These are phyloP conservation scores for Cladosporium sp. DNA, from an alignment of 2,329 filamentous ascomycete species.

Conservation along the genomic window DNA sequence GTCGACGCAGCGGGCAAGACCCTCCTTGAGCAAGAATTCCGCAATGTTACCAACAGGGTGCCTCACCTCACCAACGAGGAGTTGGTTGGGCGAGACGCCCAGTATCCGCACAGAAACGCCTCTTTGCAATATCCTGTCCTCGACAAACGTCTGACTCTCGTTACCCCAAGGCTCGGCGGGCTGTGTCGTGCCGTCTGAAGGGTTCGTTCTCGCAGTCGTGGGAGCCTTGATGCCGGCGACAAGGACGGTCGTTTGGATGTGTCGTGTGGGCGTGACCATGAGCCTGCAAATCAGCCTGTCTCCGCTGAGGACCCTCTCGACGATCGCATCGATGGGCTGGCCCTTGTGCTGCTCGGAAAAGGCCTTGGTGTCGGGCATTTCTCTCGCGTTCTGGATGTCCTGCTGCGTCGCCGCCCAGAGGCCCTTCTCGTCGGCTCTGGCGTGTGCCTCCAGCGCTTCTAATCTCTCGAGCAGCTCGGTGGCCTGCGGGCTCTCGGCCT, in stretches of 20 bases:
- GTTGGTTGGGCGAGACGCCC: conserved; percentile 82
- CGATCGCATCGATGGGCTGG: conserved; percentile 70
- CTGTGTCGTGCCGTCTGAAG: conserved; percentile 73
- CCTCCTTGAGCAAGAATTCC: conserved; percentile 82
- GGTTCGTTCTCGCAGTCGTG: conserved; percentile 78
- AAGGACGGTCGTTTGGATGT: conserved; percentile 83
- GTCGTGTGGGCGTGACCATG: conserved; percentile 74
- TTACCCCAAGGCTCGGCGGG: conserved; percentile 86
- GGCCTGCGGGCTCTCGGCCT: conserved; percentile 78
- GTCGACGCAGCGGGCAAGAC: conserved; percentile 88
- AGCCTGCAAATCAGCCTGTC: conserved; percentile 85
- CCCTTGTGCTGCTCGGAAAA: conserved; percentile 84
- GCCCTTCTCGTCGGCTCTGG: conserved; percentile 74
- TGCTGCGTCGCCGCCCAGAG: conserved; percentile 67
- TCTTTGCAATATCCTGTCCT: conserved; percentile 79
- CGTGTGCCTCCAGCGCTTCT: conserved; percentile 70
- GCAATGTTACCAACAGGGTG: conserved; percentile 89
- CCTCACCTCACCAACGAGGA: conserved; percentile 81
- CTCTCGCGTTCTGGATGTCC: conserved; percentile 73
- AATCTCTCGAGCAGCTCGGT: conserved; percentile 70
- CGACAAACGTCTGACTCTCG: conserved; percentile 83
- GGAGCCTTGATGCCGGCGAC: conserved; percentile 86
- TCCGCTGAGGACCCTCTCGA: conserved; percentile 87
- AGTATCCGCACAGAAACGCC: conserved; percentile 78
- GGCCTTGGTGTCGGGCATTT: conserved; percentile 68